phyloP scores from a whole-genome alignment of 176 grass and related monocot species.

The Lolium rigidum region DNA sequence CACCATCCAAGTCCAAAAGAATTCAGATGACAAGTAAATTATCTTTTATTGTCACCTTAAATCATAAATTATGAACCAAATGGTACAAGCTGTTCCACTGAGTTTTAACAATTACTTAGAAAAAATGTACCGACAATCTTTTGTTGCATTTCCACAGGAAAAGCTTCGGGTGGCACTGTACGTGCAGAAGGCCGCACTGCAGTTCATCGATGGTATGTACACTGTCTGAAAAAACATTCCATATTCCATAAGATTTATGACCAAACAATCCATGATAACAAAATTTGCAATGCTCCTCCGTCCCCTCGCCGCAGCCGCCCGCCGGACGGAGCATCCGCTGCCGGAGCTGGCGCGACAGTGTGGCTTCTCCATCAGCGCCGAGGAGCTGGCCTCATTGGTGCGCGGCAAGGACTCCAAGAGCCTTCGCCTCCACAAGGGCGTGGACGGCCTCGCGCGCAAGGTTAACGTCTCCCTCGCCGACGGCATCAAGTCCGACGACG shows the following conservation, averaged over 20 bases:
- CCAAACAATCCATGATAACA: conserved; percentile 26
- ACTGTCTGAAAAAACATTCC: neutral
- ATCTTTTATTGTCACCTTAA: neutral
- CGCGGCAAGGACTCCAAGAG: conserved; percentile 71
- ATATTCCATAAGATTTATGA: neutral
- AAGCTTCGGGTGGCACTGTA: conserved; percentile 88
- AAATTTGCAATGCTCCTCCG: conserved; percentile 3
- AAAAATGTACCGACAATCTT: neutral
- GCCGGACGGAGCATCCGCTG: conserved; percentile 63
- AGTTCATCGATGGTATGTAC: conserved; percentile 83
- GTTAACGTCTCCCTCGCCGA: conserved; percentile 65
- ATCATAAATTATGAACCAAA: neutral
- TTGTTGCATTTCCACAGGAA: conserved; percentile 56
- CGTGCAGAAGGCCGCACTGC: conserved; percentile 87
- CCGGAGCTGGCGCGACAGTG: conserved; percentile 67
- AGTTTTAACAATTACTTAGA: no score
- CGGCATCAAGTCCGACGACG: conserved; percentile 64
- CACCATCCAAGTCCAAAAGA: neutral
- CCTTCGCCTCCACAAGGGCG: conserved; percentile 63
- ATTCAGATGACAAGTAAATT: neutral
- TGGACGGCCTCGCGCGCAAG: conserved; percentile 68
- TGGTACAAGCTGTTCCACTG: neutral
- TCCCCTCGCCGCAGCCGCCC: conserved; percentile 47
- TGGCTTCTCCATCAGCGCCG: conserved; percentile 73
- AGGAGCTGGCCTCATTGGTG: conserved; percentile 78